phyloP scores from a whole-genome alignment of 208 protist genomes.

The Leishmania amazonensis region DNA sequence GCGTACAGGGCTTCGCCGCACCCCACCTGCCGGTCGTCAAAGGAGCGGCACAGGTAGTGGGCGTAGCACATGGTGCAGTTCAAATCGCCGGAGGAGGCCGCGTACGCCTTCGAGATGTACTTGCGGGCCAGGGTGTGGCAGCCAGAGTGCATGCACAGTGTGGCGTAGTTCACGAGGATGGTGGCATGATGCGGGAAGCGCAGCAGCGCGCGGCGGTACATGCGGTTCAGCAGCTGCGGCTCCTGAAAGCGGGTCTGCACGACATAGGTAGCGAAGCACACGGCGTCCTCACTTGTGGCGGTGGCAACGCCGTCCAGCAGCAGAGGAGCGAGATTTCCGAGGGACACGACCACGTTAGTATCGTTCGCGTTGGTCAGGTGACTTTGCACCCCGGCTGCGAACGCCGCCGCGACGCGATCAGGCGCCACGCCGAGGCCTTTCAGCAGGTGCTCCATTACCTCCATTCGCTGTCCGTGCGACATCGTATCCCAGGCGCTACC shows the following conservation, averaged over 20 bases:
- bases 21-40: constrained; percentile 40
- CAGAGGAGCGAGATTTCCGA: constrained; percentile 35
- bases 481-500: constrained; percentile 56
- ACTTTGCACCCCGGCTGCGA: constrained; percentile 8
- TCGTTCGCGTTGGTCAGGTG: not conserved
- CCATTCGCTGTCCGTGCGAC: constrained; percentile 29
- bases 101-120: constrained; percentile 68
- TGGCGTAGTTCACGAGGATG: constrained; percentile 82
- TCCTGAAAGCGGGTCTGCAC: constrained; percentile 68
- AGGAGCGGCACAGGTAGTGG: constrained; percentile 62
- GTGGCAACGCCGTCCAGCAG: constrained; percentile 58
- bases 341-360: not conserved
- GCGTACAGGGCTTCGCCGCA: constrained; percentile 56
- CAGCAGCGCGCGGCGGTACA: constrained; percentile 60
- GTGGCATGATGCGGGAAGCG: constrained; percentile 61
- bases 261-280: constrained; percentile 66
- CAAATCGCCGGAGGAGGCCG: constrained; percentile 51
- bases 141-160: constrained; percentile 66
- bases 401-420: constrained; percentile 18
- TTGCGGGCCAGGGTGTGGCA: constrained; percentile 60
- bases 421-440: constrained; percentile 40
- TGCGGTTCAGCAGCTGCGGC: constrained; percentile 59
- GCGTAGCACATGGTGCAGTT: constrained; percentile 72
- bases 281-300: constrained; percentile 61
- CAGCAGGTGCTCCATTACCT: constrained; percentile 68